phyloP scores from a whole-genome alignment of 352 stramenopile genomes.

The Pythium rishiriense region DNA sequence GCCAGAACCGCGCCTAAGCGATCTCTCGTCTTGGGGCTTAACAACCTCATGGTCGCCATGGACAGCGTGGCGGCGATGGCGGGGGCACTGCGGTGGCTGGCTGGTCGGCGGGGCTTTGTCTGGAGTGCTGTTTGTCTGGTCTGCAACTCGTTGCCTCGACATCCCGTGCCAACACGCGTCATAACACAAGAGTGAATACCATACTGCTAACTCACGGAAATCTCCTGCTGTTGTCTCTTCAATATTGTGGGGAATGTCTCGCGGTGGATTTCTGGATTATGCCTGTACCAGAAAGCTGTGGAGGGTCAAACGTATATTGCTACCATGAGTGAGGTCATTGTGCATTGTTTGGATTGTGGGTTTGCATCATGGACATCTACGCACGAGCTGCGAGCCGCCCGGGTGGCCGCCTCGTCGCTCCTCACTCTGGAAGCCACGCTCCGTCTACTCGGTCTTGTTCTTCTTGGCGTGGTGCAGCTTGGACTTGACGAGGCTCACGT shows the following conservation, averaged over 20 bases:
- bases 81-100: neutral
- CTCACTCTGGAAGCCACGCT: too few species aligned
- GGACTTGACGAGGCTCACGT: conserved; percentile 70
- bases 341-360: too few species aligned
- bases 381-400: too few species aligned
- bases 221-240: conserved; percentile 4
- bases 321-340: too few species aligned
- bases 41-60: neutral
- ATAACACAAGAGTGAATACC: conserved; percentile 16
- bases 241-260: too few species aligned
- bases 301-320: too few species aligned
- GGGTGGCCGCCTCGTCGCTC: too few species aligned
- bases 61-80: neutral
- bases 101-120: neutral
- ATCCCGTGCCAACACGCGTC: too few species aligned
- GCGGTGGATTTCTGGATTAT: too few species aligned
- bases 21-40: too few species aligned
- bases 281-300: too few species aligned
- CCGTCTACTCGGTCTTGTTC: conserved; percentile 66
- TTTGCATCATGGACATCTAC: neutral
- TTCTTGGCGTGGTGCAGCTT: conserved; percentile 25
- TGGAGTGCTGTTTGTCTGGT: neutral
- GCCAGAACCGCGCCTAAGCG: conserved; percentile 86
- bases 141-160: too few species aligned
- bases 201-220: conserved; percentile 33